Evolutionary conservation across 495 filamentous ascomycete species (phyloP).

Genomic region (Cercophora samala): DNA sequence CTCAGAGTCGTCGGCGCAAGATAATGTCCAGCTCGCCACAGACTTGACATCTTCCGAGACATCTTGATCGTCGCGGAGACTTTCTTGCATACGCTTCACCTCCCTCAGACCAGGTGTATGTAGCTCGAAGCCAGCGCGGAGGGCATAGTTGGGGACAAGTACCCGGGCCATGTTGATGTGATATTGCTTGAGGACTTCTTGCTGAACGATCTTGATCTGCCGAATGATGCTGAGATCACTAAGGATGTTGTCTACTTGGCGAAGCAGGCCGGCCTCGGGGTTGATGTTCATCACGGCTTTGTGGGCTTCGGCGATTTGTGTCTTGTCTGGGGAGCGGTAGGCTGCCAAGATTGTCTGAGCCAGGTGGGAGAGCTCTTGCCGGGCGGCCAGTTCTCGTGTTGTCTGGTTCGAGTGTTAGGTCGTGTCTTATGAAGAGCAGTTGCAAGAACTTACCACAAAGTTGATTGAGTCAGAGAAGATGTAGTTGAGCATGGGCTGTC

Average conservation of each 20-base stretch:
- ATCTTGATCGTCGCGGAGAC: conserved; percentile 5
- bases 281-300: conserved; percentile 17
- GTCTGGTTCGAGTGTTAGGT: neutral
- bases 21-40: conserved; percentile 17
- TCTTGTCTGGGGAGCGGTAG: conserved; percentile 19
- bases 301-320: conserved; percentile 20
- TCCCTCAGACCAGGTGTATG: conserved; percentile 15
- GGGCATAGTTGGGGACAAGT: conserved; percentile 13
- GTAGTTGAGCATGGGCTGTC: conserved; percentile 18
- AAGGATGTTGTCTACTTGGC: conserved; percentile 15
- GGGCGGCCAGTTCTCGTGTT: conserved; percentile 18
- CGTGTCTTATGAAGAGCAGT: neutral
- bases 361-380: conserved; percentile 11
- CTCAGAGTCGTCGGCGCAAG: conserved; percentile 17
- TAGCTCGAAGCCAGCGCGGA: conserved; percentile 1
- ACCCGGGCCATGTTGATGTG: conserved; percentile 16
- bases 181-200: conserved; percentile 19
- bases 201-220: conserved; percentile 18
- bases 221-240: conserved; percentile 15
- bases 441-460: conserved; percentile 10
- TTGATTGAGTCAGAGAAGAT: conserved; percentile 18
- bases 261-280: conserved; percentile 14
- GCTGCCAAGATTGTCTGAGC: conserved; percentile 15
- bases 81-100: conserved; percentile 16
- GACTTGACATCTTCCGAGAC: conserved; percentile 8